Evolutionary conservation across 768 basidiomycete species (phyloP), one percentile per base, ranked within the genome.

Genomic region (Rhizopogon vesiculosus): DNA sequence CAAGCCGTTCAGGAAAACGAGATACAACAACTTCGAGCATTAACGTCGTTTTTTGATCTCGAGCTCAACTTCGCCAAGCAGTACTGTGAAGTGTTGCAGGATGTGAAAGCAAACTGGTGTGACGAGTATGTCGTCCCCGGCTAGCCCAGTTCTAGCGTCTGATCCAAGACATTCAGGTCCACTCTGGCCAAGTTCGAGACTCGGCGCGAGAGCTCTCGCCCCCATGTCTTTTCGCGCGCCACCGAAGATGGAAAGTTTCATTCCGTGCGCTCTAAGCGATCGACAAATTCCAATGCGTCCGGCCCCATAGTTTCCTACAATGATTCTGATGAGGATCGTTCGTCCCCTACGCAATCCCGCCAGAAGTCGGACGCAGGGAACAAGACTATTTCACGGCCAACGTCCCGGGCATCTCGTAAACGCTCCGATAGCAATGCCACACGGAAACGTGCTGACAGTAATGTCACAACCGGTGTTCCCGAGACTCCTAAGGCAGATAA

Each of bases 1-100:
- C 80, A 82, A 49, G 78, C 77, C 0, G 87, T 97, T 46, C 89
- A 92, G 64, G 86, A 91, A 59, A 84, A 86, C 51, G 93, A 96
- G 64, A 74, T 82, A 28, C 72, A 76, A 29, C 89, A 93, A 61
- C 74, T 89, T 5, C 81, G 80, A 35, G 91, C 89, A 41, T 75
- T 97, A 33, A 82, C 83, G 3, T 69, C 72, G 5, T 82, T 95
- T 64, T 72, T 97, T 35, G 86, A 93, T 48, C 71, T 82, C 10
- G 87, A 96, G 61, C 70, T 87, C 45, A 83, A 84, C 50, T 95
- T 85, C 62, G 86, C 85, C 16, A 79, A 81, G 57, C 81, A 87
- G 57, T 89, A 91, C 63, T 70, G 85, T 16, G 84, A 86, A n/a
- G 80, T 89, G 9, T 69, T 97, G 62, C 77, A 79, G 44, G 88